These are phyloP conservation scores for Spirogloea muscicola DNA, from an alignment of 139 green algal species.

Conservation along the genomic window DNA sequence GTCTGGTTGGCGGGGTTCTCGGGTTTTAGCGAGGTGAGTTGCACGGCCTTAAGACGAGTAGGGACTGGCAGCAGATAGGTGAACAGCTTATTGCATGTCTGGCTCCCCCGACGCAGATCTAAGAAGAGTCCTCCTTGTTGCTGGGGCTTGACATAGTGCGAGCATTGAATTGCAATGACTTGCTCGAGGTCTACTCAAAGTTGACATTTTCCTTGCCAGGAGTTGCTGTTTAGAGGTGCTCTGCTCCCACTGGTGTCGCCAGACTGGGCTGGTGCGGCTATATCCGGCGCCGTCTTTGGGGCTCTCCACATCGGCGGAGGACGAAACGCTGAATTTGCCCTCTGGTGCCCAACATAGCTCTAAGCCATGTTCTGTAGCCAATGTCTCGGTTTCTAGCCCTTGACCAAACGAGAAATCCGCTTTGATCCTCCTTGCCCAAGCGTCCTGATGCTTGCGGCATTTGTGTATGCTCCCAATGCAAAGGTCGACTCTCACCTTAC, in stretches of 20 bases:
- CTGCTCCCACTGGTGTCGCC: constrained; percentile 20
- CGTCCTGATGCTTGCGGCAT: neutral
- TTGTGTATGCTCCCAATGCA: neutral
- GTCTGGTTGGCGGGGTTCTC: too few relatives aligned
- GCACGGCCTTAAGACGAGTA: too few relatives aligned
- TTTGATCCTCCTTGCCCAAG: neutral
- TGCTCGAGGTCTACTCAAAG: too few relatives aligned
- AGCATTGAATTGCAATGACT: too few relatives aligned
- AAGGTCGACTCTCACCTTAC: neutral
- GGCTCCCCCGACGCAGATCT: too few relatives aligned
- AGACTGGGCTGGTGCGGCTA: constrained; percentile 13
- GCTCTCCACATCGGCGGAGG: constrained; percentile 16
- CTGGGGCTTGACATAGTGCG: too few relatives aligned
- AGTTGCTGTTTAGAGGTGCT: constrained; percentile 36
- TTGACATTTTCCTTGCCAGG: constrained; percentile 6
- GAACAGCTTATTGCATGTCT: too few relatives aligned
- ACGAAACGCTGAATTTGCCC: constrained; percentile 28
- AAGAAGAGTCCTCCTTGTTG: too few relatives aligned
- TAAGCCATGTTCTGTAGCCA: neutral
- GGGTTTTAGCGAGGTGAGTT: too few relatives aligned
- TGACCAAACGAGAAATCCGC: neutral
- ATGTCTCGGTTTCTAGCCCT: neutral
- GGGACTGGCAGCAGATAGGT: too few relatives aligned
- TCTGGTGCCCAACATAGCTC: constrained; percentile 14
- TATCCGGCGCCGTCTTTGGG: constrained; percentile 35